These are phyloP conservation scores for Fragaria iinumae DNA, from an alignment of 306 rosid species.

Conservation along the genomic window DNA sequence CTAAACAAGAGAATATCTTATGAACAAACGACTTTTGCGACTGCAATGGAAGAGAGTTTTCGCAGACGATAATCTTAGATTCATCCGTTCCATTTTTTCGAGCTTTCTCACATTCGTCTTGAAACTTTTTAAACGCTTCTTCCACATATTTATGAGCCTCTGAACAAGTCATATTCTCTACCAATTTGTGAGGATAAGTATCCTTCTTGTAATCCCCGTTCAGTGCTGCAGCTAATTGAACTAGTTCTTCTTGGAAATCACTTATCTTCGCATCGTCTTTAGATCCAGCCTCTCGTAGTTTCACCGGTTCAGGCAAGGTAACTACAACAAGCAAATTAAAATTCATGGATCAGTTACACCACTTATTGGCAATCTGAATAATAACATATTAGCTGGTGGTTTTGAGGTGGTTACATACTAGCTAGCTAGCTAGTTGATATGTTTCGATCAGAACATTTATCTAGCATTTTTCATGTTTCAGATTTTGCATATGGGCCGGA, in stretches of 20 bases:
- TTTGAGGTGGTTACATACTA: not conserved
- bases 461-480: too few relatives aligned
- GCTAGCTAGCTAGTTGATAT: too few relatives aligned
- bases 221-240: constrained; percentile 59
- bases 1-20: constrained; percentile 48
- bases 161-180: constrained; percentile 43
- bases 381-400: too few relatives aligned
- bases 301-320: constrained; percentile 41
- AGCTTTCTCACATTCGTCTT: constrained; percentile 56
- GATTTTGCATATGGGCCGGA: too few relatives aligned
- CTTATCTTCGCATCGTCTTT: constrained; percentile 37
- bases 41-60: not conserved
- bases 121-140: constrained; percentile 43
- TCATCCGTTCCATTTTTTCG: constrained; percentile 47
- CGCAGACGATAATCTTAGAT: constrained; percentile 43
- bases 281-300: constrained; percentile 41
- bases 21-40: constrained; percentile 30
- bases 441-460: too few relatives aligned
- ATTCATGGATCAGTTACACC: not conserved
- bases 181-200: constrained; percentile 46
- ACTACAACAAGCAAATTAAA: constrained; percentile 31
- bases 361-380: not conserved
- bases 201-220: constrained; percentile 56
- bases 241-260: constrained; percentile 63
- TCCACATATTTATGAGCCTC: constrained; percentile 51